These are phyloP conservation scores for Trichoderma breve DNA, from an alignment of 2,329 filamentous ascomycete species.

Conservation along the genomic window DNA sequence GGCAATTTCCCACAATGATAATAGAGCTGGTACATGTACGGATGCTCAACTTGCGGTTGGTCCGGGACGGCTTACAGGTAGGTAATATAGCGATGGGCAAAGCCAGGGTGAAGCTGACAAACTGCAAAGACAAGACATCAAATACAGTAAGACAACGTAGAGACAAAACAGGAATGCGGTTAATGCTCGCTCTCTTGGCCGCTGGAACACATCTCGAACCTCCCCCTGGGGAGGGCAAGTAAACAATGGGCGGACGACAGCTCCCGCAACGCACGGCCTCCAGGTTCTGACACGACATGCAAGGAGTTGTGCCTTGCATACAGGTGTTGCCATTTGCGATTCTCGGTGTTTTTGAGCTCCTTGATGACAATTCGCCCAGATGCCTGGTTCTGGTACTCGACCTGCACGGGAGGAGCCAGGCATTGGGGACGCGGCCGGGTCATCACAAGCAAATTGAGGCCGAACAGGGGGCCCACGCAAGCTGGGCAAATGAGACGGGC, in stretches of 20 bases:
- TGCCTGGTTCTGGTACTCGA: not conserved
- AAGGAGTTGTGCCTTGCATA: conserved; percentile 16
- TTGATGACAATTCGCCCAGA: not conserved
- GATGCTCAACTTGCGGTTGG: not conserved
- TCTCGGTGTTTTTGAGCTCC: not conserved
- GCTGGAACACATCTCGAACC: not conserved
- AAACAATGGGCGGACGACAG: not conserved
- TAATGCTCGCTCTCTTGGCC: not conserved
- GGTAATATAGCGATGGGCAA: not conserved
- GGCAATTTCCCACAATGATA: not conserved
- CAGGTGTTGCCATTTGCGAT: not conserved
- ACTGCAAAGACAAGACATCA: not conserved
- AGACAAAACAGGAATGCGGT: not conserved
- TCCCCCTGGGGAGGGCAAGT: not conserved
- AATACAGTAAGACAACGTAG: not conserved
- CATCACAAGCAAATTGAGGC: conserved; percentile 1
- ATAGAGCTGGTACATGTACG: not conserved
- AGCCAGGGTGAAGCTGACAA: not conserved
- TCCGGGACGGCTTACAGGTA: not conserved
- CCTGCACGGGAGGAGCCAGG: not conserved
- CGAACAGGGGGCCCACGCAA: not conserved
- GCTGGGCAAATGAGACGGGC: conserved; percentile 4
- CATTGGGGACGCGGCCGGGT: not conserved
- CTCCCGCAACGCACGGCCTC: not conserved
- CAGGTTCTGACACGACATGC: not conserved